Evolutionary conservation across 1,139 yeast species (phyloP).

Genomic region (Geotrichum macrosporum): DNA sequence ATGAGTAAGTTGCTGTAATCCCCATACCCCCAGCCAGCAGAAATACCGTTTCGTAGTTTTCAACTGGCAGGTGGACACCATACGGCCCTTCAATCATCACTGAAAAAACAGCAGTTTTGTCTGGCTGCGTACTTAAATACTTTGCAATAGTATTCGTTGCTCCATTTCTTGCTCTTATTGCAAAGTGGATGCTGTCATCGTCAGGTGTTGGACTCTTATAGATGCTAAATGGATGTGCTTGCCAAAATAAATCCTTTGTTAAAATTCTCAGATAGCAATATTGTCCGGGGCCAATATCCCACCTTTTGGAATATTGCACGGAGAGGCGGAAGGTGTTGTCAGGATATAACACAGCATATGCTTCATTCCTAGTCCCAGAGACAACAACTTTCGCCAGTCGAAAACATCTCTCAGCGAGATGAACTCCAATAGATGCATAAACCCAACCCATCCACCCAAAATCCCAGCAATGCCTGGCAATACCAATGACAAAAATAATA

Average conservation of each 20-base stretch:
- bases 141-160: conserved; percentile 30
- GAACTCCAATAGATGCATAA: conserved; percentile 38
- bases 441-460: conserved; percentile 51
- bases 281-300: conserved; percentile 53
- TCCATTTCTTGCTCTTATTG: conserved; percentile 36
- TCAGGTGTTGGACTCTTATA: conserved; percentile 31
- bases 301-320: conserved; percentile 31
- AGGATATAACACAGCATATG: conserved; percentile 35
- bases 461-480: conserved; percentile 39
- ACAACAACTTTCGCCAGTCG: conserved; percentile 37
- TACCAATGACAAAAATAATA: conserved; percentile 43
- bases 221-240: conserved; percentile 67
- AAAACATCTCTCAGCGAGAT: conserved; percentile 41
- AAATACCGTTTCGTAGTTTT: conserved; percentile 48
- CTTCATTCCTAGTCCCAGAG: conserved; percentile 43
- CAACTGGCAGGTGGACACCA: conserved; percentile 47
- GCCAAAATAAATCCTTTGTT: conserved; percentile 42
- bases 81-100: conserved; percentile 59
- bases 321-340: conserved; percentile 31
- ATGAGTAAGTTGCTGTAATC: conserved; percentile 47
- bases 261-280: conserved; percentile 57
- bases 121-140: conserved; percentile 22
- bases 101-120: conserved; percentile 28
- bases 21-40: conserved; percentile 67
- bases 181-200: conserved; percentile 31